A percentile compares a stretch with the other conserved stretches of the same genome.
These are phyloP conservation scores for Sordaria brevicollis DNA, from an alignment of 495 filamentous ascomycete genomes.

Conservation along the genomic window DNA sequence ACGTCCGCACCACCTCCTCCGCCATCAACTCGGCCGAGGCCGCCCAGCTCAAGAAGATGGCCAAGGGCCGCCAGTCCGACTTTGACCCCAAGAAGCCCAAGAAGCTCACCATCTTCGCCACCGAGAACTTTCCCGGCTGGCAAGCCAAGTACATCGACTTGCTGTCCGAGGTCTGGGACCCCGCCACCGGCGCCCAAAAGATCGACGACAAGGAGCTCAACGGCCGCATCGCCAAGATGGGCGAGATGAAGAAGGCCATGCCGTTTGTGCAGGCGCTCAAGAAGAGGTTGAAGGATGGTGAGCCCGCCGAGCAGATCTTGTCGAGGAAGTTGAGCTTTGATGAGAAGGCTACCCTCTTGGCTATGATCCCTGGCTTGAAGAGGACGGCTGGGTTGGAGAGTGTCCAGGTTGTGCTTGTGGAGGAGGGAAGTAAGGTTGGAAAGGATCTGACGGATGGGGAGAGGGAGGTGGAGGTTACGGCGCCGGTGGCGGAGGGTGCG, in stretches of 20 bases:
- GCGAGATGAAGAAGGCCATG: conserved; percentile 95
- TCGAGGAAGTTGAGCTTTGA: conserved; percentile 76
- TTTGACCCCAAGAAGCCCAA: conserved; percentile 90
- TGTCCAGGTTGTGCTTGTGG: conserved; percentile 54
- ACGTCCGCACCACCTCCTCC: conserved; percentile 63
- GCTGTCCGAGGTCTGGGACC: conserved; percentile 48
- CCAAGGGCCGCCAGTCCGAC: conserved; percentile 69
- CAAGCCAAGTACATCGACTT: conserved; percentile 86
- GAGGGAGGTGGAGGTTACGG: conserved; percentile 46
- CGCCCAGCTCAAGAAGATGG: conserved; percentile 66
- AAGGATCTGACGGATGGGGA: conserved; percentile 37
- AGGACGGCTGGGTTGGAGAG: conserved; percentile 54
- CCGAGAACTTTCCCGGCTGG: conserved; percentile 72
- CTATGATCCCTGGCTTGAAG: conserved; percentile 37
- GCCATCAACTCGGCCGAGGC: conserved; percentile 84
- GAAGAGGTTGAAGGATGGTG: conserved; percentile 56
- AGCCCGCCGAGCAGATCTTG: conserved; percentile 59
- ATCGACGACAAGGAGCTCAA: conserved; percentile 74
- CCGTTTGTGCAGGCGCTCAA: conserved; percentile 87
- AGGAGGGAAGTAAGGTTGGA: conserved; percentile 59
- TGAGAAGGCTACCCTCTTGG: conserved; percentile 55
- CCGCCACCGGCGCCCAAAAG: conserved; percentile 28
- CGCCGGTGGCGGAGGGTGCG: conserved; percentile 52
- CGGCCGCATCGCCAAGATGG: conserved; percentile 61
- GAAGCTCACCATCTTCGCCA: conserved; percentile 78